Evolutionary conservation across 305 asterid species (phyloP).

Genomic region (Fraxinus greggii): DNA sequence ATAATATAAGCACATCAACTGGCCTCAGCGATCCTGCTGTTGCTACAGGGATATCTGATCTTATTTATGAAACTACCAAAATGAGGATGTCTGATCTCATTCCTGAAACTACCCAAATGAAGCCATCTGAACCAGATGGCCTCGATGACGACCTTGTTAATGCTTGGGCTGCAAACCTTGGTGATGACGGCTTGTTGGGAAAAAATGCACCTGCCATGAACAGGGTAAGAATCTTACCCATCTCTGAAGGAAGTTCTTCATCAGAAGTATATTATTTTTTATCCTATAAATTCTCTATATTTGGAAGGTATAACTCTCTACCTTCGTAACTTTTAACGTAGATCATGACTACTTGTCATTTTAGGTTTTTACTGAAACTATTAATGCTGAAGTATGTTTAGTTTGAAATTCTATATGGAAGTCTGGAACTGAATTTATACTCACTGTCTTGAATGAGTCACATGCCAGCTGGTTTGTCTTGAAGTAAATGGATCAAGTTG

Average conservation of each 20-base stretch:
- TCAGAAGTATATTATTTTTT: not conserved
- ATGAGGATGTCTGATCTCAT: conserved; percentile 73
- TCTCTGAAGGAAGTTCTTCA: not conserved
- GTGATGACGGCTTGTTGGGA: conserved; percentile 69
- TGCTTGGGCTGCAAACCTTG: conserved; percentile 96
- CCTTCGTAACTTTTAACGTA: not conserved
- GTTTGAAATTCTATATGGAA: not conserved
- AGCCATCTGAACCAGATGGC: conserved; percentile 63
- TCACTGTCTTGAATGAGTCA: not conserved
- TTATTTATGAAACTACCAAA: conserved; percentile 82
- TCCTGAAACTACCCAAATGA: conserved; percentile 63
- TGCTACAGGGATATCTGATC: conserved; percentile 94
- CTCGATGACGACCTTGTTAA: conserved; percentile 97
- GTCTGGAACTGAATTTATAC: not conserved
- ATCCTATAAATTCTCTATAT: not conserved
- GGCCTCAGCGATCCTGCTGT: conserved; percentile 98
- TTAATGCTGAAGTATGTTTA: not conserved
- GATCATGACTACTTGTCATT: not conserved
- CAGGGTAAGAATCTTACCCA: conserved; percentile 56
- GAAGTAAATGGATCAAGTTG: not conserved
- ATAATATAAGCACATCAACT: conserved; percentile 86
- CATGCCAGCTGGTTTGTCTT: not conserved
- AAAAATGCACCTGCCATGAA: conserved; percentile 89
- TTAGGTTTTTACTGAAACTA: not conserved
- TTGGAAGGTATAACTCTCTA: not conserved